phyloP scores from a whole-genome alignment of 2,329 filamentous ascomycete species.

The Apiospora pterosperma region DNA sequence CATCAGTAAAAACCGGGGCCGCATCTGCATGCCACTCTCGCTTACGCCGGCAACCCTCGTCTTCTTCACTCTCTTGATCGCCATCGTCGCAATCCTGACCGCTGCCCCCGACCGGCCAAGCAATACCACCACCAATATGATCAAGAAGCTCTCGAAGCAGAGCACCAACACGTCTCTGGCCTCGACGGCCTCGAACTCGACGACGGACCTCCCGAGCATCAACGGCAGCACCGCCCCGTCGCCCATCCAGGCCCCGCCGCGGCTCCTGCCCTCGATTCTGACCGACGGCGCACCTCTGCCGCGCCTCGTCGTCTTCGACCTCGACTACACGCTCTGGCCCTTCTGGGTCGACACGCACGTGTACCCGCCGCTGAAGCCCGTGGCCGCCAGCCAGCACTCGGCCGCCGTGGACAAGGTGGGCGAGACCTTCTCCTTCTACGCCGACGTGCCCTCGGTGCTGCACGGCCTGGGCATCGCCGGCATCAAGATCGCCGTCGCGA shows the following conservation, averaged over 20 bases:
- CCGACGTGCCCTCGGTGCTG: conserved; percentile 65
- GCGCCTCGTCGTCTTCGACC: conserved; percentile 84
- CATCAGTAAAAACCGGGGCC: neutral
- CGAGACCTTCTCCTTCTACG: conserved; percentile 69
- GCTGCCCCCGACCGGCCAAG: neutral
- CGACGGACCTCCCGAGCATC: neutral
- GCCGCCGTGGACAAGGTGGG: conserved; percentile 51
- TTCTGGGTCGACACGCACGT: conserved; percentile 98
- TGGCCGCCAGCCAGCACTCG: conserved; percentile 31
- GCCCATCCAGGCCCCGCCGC: neutral
- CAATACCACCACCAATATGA: conserved; percentile 8
- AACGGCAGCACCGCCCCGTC: neutral
- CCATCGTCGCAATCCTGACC: neutral
- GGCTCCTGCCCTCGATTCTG: conserved; percentile 38
- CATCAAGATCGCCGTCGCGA: conserved; percentile 67
- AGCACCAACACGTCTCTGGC: conserved; percentile 22
- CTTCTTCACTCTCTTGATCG: neutral
- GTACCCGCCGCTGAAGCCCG: conserved; percentile 62
- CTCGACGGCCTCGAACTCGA: conserved; percentile 17
- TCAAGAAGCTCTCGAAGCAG: conserved; percentile 25
- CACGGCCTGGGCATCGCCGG: conserved; percentile 49
- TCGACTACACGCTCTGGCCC: conserved; percentile 98
- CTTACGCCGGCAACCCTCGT: neutral
- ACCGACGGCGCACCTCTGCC: conserved; percentile 67
- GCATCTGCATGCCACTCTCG: neutral